Evolutionary conservation across 805 yeast species (phyloP), one percentile per base, ranked within the genome.

Genomic region (Ogataea pignaliae): DNA sequence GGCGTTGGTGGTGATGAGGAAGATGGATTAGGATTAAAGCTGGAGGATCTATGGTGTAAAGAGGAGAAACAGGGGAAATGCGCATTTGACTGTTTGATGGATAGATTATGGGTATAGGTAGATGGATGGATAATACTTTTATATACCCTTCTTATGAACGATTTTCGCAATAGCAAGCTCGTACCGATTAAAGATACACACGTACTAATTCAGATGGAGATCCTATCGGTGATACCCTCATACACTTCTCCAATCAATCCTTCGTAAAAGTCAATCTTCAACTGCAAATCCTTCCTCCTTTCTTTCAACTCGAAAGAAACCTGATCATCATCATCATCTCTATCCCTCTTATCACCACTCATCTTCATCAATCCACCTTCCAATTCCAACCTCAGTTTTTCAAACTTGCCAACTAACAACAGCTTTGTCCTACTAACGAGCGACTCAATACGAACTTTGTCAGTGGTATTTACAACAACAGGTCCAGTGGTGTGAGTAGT

Each of bases 201-300:
- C 12, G 12, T 29, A 10, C 12, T 34, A 42, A 28, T 34, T 45
- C 47, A 64, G 15, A 60, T 54, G 10, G 69, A 65, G 3, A 65
- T 63, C 21, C 68, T 50, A 45, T 63, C 68, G 21, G 56, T 48
- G 16, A 65, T 53, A 1, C 69, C 70, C 42, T 66, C 70, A 44
- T 64, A 66, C 10, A 60, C 46, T 41, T 65, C 68, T 7, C 71
- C 71, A 2, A 66, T 48, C 15, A 48, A 48, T 13, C 50, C 52
- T 41, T 65, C 68, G 41, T 53, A 58, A 12, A 29, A 13, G 9
- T 31, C 31, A 37, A 58, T 9, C 28, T 16, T 18, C 43, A 42
- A 13, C 40, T 42, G 17, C 16, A 39, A 14, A 12, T 17, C 14
- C 10, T 30, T 30, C 33, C 33, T 13, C 14, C 14, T 12, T 5